Evolutionary conservation across 345 rosid species (phyloP).

Genomic region (Populus ilicifolia): DNA sequence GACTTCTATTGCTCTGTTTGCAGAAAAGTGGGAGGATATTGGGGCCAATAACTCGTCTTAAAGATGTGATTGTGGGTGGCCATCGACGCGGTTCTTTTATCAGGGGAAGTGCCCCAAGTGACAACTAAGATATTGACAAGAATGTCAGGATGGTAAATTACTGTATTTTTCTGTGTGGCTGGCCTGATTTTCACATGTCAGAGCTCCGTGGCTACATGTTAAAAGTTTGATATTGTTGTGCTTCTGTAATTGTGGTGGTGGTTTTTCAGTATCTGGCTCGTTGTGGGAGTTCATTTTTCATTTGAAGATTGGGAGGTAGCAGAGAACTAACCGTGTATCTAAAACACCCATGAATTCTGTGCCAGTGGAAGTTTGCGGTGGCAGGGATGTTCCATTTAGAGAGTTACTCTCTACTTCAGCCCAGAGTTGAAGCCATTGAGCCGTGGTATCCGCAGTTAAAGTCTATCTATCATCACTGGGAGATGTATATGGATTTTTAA

Average conservation of each 20-base stretch:
- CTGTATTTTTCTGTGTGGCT: conserved; percentile 21
- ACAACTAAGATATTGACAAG: conserved; percentile 39
- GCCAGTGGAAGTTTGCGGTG: neutral
- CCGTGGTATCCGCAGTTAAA: no score
- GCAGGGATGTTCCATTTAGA: neutral
- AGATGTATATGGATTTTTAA: neutral
- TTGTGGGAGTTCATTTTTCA: neutral
- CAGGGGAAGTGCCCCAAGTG: conserved; percentile 47
- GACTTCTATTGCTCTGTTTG: neutral
- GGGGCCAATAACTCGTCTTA: conserved; percentile 71
- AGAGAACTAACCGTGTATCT: neutral
- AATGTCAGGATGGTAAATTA: neutral
- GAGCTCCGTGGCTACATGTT: conserved; percentile 8
- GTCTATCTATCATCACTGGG: neutral
- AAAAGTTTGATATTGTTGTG: conserved; percentile 3
- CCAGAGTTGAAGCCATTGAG: no score
- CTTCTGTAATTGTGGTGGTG: conserved; percentile 16
- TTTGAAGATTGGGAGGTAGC: neutral
- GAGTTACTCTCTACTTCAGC: neutral
- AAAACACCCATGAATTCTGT: neutral
- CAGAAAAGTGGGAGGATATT: conserved; percentile 67
- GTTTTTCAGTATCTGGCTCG: neutral
- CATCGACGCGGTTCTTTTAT: conserved; percentile 59
- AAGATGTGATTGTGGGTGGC: conserved; percentile 76
- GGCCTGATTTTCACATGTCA: conserved; percentile 9